phyloP scores from a whole-genome alignment of 169 alveolate species.

The Prorocentrum cordatum region DNA sequence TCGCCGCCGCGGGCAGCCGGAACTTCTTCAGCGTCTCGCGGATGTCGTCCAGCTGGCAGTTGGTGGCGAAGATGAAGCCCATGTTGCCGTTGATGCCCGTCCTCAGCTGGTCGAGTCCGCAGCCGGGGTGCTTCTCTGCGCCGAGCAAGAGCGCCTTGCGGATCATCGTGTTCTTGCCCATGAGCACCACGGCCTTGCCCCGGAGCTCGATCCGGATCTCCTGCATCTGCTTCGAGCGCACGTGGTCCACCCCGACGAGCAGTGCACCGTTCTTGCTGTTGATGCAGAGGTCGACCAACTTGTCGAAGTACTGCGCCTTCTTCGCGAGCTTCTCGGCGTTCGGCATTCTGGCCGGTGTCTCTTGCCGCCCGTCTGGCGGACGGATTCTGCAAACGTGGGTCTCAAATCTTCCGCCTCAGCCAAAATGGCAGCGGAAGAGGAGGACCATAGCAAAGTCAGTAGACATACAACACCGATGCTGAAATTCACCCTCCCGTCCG shows the following conservation, averaged over 20 bases:
- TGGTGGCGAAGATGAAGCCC: slow-evolving; percentile 93
- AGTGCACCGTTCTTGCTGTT: slow-evolving; percentile 81
- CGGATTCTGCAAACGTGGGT: too few relatives aligned
- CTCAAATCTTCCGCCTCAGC: too few relatives aligned
- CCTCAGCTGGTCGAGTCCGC: slow-evolving; percentile 81
- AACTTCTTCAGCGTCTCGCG: slow-evolving; percentile 81
- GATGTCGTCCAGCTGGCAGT: slow-evolving; percentile 87
- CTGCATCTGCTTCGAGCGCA: slow-evolving; percentile 92
- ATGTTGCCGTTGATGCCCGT: slow-evolving; percentile 86
- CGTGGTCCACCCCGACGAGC: slow-evolving; percentile 91
- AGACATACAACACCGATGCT: too few relatives aligned
- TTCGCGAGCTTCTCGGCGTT: background rate
- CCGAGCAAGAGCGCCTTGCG: too few relatives aligned
- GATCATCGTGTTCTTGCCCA: slow-evolving; percentile 99
- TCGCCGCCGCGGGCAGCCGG: slow-evolving; percentile 96
- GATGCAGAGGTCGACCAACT: slow-evolving; percentile 18
- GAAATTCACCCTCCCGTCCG: too few relatives aligned
- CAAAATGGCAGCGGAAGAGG: too few relatives aligned
- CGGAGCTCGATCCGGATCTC: slow-evolving; percentile 88
- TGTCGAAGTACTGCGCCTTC: slow-evolving; percentile 26
- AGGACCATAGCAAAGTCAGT: too few relatives aligned
- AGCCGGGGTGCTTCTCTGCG: too few relatives aligned
- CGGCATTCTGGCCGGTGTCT: too few relatives aligned
- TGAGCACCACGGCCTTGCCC: slow-evolving; percentile 87
- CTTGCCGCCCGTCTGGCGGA: too few relatives aligned